Percentiles rank a stretch among this genome's conserved stretches.
Evolutionary conservation across 805 yeast species (phyloP).

Genomic region (Ogataea sp.): DNA sequence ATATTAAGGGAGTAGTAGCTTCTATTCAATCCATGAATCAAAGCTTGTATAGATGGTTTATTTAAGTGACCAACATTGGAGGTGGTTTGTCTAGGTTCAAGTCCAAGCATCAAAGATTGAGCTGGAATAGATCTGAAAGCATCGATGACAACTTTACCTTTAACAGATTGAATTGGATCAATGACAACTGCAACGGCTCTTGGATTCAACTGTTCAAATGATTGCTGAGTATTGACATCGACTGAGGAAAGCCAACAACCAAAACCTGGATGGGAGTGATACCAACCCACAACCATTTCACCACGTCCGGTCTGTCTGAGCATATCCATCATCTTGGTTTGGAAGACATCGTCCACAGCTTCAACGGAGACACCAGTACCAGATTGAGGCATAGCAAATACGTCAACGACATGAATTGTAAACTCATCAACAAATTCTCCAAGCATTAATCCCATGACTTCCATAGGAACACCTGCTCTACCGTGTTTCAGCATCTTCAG

Average conservation of each 20-base stretch:
- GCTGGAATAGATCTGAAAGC: slow-evolving; percentile 94
- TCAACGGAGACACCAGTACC: slow-evolving; percentile 99
- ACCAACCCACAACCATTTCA: slow-evolving; percentile 99
- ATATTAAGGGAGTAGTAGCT: slow-evolving; percentile 94
- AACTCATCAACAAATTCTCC: slow-evolving; percentile 97
- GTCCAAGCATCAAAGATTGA: slow-evolving; percentile 84
- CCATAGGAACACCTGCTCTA: slow-evolving; percentile 78
- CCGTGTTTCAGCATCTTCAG: slow-evolving; percentile 97
- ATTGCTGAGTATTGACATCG: slow-evolving; percentile 96
- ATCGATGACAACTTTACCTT: slow-evolving; percentile 97
- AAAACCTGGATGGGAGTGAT: slow-evolving; percentile 98
- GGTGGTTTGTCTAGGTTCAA: slow-evolving; percentile 96
- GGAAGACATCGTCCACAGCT: slow-evolving; percentile 98
- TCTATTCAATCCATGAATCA: slow-evolving; percentile 94
- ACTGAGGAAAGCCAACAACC: slow-evolving; percentile 99
- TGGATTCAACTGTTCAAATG: slow-evolving; percentile 91
- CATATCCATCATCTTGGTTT: slow-evolving; percentile 99
- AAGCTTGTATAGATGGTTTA: slow-evolving; percentile 94
- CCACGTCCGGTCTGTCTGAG: slow-evolving; percentile 98
- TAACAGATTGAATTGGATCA: slow-evolving; percentile 97
- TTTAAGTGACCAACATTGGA: slow-evolving; percentile 92
- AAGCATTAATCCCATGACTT: slow-evolving; percentile 93
- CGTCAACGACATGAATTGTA: slow-evolving; percentile 95
- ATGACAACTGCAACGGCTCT: slow-evolving; percentile 98
- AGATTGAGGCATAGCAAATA: slow-evolving; percentile 97